phyloP scores from a whole-genome alignment of 2,329 filamentous ascomycete species.

The Ophiostoma sp. region DNA sequence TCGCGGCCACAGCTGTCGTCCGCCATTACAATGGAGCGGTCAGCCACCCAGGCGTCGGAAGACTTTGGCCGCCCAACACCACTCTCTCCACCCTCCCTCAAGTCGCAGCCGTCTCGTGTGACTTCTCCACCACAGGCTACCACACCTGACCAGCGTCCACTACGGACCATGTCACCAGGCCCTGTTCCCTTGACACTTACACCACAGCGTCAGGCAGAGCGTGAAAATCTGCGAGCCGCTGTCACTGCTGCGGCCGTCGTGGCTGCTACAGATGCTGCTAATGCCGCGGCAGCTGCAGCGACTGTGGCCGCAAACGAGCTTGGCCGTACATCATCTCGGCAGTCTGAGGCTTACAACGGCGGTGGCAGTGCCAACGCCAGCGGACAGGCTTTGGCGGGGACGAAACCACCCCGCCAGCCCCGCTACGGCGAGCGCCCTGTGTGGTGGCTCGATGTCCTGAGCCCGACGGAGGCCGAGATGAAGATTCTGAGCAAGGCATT shows the following conservation, averaged over 20 bases:
- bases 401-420: slow-evolving; percentile 33
- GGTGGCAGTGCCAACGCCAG: neutral
- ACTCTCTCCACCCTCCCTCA: neutral
- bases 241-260: slow-evolving; percentile 7
- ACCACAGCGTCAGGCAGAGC: slow-evolving; percentile 13
- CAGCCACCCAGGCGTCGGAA: slow-evolving; percentile 13
- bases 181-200: slow-evolving; percentile 32
- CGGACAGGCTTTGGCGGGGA: neutral
- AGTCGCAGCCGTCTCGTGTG: slow-evolving; percentile 16
- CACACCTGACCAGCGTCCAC: neutral
- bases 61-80: slow-evolving; percentile 13
- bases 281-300: neutral
- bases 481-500: slow-evolving; percentile 89
- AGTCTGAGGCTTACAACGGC: neutral
- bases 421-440: slow-evolving; percentile 80
- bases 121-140: neutral
- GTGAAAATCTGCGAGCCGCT: slow-evolving; percentile 25
- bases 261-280: neutral
- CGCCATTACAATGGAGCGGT: neutral
- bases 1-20: neutral
- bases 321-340: slow-evolving; percentile 9
- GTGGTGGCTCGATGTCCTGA: slow-evolving; percentile 94
- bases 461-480: slow-evolving; percentile 93
- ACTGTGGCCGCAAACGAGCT: neutral
- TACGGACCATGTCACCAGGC: neutral